Evolutionary conservation across 768 basidiomycete species (phyloP).

Genomic region (Coprinopsis strossmayeri): DNA sequence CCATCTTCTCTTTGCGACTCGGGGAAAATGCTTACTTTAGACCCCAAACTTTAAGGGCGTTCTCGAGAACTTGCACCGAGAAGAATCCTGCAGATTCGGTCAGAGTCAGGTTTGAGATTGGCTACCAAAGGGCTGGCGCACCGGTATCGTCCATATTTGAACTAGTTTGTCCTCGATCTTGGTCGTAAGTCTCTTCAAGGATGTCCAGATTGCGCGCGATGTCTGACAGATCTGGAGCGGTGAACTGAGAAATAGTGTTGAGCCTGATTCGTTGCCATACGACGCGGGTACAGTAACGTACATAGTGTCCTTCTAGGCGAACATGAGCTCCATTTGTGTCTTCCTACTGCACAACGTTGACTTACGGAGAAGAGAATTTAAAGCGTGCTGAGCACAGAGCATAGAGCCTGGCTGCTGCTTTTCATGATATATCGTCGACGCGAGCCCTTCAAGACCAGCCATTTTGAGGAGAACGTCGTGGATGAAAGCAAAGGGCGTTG

Average conservation of each 20-base stretch:
- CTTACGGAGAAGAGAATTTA: conserved; percentile 76
- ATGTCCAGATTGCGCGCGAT: conserved; percentile 65
- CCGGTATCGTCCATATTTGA: conserved; percentile 93
- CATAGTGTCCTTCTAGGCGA: conserved; percentile 36
- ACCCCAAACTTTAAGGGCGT: conserved; percentile 80
- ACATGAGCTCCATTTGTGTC: conserved; percentile 8
- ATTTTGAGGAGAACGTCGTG: conserved; percentile 27
- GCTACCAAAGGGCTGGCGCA: conserved; percentile 15
- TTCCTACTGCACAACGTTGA: conserved; percentile 13
- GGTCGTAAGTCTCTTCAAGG: conserved; percentile 56
- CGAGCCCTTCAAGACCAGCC: conserved; percentile 52
- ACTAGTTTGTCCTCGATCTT: conserved; percentile 41
- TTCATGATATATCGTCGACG: conserved; percentile 68
- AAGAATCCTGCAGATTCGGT: conserved; percentile 64
- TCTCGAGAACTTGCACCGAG: conserved; percentile 83
- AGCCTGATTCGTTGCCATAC: too few species aligned
- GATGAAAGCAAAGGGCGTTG: neutral
- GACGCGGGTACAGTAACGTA: conserved; percentile 18
- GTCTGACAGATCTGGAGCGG: conserved; percentile 69
- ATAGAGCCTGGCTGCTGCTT: conserved; percentile 71
- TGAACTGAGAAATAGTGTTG: conserved; percentile 64
- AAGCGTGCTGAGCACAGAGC: conserved; percentile 83
- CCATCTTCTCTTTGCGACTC: neutral
- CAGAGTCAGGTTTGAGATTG: neutral
- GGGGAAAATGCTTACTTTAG: conserved; percentile 49